Evolutionary conservation across 331 rosid genomes (phyloP).

Genomic region (Acacia pycnantha): DNA sequence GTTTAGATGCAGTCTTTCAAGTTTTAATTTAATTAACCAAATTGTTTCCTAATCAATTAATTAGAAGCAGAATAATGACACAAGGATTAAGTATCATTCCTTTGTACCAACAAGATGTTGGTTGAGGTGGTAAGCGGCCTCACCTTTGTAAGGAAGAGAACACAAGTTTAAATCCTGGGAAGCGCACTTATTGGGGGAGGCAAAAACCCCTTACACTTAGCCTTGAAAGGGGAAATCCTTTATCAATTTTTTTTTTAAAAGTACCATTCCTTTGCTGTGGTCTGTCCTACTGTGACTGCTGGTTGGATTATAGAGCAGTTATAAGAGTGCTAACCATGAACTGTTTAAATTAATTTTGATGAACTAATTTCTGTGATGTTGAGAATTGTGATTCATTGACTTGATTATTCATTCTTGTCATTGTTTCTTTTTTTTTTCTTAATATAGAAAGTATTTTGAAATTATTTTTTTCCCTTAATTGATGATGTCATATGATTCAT

Average conservation of each 20-base stretch:
- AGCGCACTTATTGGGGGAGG: too few species aligned
- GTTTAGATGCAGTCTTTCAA: too few species aligned
- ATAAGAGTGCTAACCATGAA: not conserved
- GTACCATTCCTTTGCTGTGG: not conserved
- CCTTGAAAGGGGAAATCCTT: too few species aligned
- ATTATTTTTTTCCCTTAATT: not conserved
- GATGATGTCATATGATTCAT: slow-evolving; percentile 1
- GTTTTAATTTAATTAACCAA: too few species aligned
- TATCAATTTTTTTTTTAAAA: too few species aligned
- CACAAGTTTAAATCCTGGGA: too few species aligned
- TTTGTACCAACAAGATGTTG: not conserved
- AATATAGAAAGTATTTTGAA: not conserved
- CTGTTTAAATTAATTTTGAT: not conserved
- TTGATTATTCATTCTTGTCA: slow-evolving; percentile 19
- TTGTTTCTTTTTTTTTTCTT: not conserved
- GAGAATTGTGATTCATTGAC: slow-evolving; percentile 8
- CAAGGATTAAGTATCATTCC: not conserved
- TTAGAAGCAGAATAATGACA: not conserved
- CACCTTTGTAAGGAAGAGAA: too few species aligned
- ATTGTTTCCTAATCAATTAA: not conserved
- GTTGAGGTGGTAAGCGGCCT: too few species aligned
- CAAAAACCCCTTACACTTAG: too few species aligned
- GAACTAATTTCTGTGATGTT: not conserved
- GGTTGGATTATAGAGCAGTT: not conserved
- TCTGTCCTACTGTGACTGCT: not conserved